Percentiles rank a stretch among this genome's conserved stretches.
Conservation (phyloP, 441 rosid genomes). For the Pelargonium myrrhifolium region DNA sequence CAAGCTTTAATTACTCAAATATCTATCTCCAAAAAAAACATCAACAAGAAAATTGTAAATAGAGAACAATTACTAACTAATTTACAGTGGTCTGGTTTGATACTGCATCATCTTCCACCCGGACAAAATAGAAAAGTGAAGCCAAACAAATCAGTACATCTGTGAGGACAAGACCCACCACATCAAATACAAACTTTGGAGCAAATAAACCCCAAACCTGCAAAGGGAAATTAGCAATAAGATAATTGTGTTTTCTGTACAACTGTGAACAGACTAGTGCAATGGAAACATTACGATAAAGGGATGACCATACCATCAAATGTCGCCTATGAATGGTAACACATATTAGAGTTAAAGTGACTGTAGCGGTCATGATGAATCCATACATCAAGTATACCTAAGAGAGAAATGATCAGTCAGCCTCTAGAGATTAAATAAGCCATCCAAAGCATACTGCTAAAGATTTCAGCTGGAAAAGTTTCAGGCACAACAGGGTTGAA, state of each 20-base stretch:
- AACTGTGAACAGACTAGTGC: not conserved
- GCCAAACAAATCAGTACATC: conserved; percentile 66
- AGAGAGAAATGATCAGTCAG: conserved; percentile 17
- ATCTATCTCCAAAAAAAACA: not conserved
- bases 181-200: conserved; percentile 91
- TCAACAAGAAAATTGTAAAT: not conserved
- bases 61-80: not conserved
- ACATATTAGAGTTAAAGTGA: conserved; percentile 57
- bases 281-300: not conserved
- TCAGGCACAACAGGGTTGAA: not conserved
- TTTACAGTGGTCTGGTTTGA: not conserved
- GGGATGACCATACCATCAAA: conserved; percentile 57
- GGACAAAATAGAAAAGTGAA: conserved; percentile 42
- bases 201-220: conserved; percentile 98
- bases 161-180: conserved; percentile 60
- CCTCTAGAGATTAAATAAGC: conserved; percentile 12
- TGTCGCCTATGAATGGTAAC: conserved; percentile 84
- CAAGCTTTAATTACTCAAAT: not conserved
- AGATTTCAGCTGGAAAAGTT: not conserved
- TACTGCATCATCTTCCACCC: conserved; percentile 9
- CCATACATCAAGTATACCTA: conserved; percentile 77
- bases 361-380: conserved; percentile 47
- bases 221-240: conserved; percentile 12
- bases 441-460: conserved; percentile 1
- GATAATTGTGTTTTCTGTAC: not conserved